Percentiles rank a stretch among this genome's conserved stretches.
Evolutionary conservation across 129 eudicot genomes (phyloP).

Genomic region (Helianthus annuus): DNA sequence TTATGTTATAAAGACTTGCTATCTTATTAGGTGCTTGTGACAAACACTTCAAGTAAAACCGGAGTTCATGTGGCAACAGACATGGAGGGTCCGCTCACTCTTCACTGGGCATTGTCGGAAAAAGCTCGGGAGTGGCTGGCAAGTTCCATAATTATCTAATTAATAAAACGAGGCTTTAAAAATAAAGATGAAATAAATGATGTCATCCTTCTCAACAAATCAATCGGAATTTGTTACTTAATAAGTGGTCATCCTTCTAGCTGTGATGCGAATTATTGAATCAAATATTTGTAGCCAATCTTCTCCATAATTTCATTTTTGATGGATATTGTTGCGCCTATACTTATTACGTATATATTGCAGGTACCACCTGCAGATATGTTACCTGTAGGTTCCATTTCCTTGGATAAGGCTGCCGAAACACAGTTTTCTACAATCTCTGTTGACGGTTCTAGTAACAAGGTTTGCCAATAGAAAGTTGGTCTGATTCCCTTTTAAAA

Average conservation of each 20-base stretch:
- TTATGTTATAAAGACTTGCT: constrained; percentile 14
- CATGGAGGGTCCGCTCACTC: constrained; percentile 63
- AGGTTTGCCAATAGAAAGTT: constrained; percentile 48
- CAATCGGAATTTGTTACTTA: background rate
- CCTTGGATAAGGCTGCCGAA: constrained; percentile 75
- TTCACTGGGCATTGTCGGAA: constrained; percentile 94
- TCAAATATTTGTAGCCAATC: background rate
- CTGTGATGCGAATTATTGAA: background rate
- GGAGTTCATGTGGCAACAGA: constrained; percentile 77
- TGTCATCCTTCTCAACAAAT: background rate
- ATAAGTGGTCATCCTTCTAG: background rate
- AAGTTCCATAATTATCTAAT: constrained; percentile 18
- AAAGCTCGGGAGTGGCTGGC: constrained; percentile 89
- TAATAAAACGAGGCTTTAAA: background rate
- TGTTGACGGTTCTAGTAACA: constrained; percentile 47
- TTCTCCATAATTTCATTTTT: background rate
- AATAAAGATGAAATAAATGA: background rate
- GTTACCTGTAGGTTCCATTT: constrained; percentile 66
- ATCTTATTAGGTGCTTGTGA: constrained; percentile 69
- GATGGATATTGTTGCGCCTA: constrained; percentile 7
- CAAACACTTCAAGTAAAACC: constrained; percentile 60
- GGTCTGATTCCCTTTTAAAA: constrained; percentile 11
- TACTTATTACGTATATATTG: constrained; percentile 19
- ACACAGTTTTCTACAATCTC: constrained; percentile 54
- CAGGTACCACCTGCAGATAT: constrained; percentile 73